phyloP scores from a whole-genome alignment of 2,329 filamentous ascomycete species.

The Ophiostoma australiae region DNA sequence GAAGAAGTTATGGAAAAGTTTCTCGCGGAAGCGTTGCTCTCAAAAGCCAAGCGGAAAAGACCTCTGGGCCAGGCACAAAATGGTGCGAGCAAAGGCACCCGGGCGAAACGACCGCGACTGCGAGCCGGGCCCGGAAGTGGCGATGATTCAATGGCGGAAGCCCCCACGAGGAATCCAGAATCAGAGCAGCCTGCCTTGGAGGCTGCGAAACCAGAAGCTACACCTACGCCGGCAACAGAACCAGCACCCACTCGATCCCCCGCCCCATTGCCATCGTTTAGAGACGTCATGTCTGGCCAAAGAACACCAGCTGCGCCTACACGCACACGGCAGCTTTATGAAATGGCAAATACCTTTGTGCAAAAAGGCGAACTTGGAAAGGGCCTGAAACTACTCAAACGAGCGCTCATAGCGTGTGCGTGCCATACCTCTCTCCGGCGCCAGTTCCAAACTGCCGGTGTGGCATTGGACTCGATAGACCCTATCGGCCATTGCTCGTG shows the following conservation, averaged over 20 bases:
- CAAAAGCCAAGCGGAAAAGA: background rate
- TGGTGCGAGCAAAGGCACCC: background rate
- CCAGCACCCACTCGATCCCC: background rate
- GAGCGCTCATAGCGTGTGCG: conserved; percentile 23
- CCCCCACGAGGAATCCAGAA: background rate
- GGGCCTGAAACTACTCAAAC: background rate
- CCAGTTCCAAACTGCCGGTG: conserved; percentile 21
- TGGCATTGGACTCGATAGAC: conserved; percentile 19
- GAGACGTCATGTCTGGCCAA: conserved; percentile 3
- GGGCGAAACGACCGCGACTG: background rate
- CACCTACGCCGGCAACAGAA: background rate
- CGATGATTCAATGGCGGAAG: background rate
- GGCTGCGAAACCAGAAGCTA: too few relatives aligned
- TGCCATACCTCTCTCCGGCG: conserved; percentile 18
- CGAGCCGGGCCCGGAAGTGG: background rate
- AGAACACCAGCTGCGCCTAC: background rate
- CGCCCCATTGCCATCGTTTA: conserved; percentile 17
- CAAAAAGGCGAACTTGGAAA: background rate
- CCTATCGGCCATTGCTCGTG: conserved; percentile 25
- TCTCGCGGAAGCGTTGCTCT: background rate
- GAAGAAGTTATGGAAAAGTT: background rate
- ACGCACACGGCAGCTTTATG: background rate
- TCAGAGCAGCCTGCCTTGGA: background rate
- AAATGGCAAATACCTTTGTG: background rate
- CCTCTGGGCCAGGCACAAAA: background rate